phyloP scores from a whole-genome alignment of 371 early-diverging fungal genomes.

The Syncephalastrum sp. region DNA sequence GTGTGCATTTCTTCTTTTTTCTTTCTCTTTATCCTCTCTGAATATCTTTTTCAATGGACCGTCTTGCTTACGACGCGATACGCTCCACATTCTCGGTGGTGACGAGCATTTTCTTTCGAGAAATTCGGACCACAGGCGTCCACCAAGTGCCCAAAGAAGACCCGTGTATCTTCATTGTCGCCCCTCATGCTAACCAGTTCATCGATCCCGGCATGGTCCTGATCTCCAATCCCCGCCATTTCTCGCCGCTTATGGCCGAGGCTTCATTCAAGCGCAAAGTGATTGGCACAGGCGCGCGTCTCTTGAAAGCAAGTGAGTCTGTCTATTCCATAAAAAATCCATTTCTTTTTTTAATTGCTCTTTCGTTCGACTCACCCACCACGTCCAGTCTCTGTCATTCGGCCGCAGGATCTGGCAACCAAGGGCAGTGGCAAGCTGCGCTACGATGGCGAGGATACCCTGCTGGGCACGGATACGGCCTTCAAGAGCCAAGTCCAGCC shows the following conservation, averaged over 20 bases:
- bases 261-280: slow-evolving; percentile 70
- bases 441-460: slow-evolving; percentile 25
- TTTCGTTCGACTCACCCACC: neutral
- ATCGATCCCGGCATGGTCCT: slow-evolving; percentile 61
- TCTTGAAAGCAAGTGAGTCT: slow-evolving; percentile 53
- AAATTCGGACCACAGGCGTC: slow-evolving; percentile 69
- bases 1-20: too few species aligned
- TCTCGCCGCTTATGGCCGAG: slow-evolving; percentile 74
- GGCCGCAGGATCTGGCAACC: slow-evolving; percentile 77
- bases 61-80: slow-evolving; percentile 25
- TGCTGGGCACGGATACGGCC: slow-evolving; percentile 56
- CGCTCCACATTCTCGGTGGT: slow-evolving; percentile 26
- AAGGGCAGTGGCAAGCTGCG: slow-evolving; percentile 58
- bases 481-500: slow-evolving; percentile 57
- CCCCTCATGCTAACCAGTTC: slow-evolving; percentile 87
- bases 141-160: slow-evolving; percentile 72
- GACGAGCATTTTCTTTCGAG: slow-evolving; percentile 72
- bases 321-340: neutral
- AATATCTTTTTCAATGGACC: neutral
- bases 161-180: slow-evolving; percentile 82
- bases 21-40: too few species aligned
- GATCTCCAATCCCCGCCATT: slow-evolving; percentile 61
- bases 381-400: slow-evolving; percentile 69
- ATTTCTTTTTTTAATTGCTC: neutral
- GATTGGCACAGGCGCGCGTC: slow-evolving; percentile 67